Evolutionary conservation across 306 rosid genomes (phyloP).

Genomic region (Fagus crenata): DNA sequence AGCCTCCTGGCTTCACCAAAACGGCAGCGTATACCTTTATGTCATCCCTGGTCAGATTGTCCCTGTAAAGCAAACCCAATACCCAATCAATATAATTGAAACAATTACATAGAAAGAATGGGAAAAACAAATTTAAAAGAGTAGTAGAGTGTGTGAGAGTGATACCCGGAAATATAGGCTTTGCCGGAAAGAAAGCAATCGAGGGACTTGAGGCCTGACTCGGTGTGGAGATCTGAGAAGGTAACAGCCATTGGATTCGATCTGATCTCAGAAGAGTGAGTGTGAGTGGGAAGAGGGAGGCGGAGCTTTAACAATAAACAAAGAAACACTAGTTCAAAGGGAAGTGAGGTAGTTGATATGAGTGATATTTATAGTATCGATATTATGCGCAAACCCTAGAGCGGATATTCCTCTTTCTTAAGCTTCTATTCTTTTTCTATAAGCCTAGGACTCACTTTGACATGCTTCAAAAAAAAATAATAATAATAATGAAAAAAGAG

Average conservation of each 20-base stretch:
- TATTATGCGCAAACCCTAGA: constrained; percentile 28
- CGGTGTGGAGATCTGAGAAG: constrained; percentile 82
- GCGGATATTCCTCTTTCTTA: not conserved
- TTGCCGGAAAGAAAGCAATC: constrained; percentile 65
- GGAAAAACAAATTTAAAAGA: not conserved
- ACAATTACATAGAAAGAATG: not conserved
- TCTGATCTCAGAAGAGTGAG: not conserved
- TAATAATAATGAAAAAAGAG: too few species aligned
- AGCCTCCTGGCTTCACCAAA: constrained; percentile 46
- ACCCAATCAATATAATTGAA: not conserved
- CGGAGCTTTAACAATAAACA: not conserved
- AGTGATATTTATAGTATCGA: constrained; percentile 11
- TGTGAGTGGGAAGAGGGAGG: not conserved
- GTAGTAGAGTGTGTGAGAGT: not conserved
- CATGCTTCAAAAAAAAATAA: too few species aligned
- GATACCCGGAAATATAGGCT: constrained; percentile 71
- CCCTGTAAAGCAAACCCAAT: constrained; percentile 39
- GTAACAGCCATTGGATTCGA: constrained; percentile 63
- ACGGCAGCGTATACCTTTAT: constrained; percentile 72
- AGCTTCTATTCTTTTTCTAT: not conserved
- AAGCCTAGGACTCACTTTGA: too few species aligned
- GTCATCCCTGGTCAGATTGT: constrained; percentile 72
- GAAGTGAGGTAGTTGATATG: accelerated
- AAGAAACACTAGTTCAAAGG: not conserved
- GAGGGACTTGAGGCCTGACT: constrained; percentile 75